Base-by-base conservation (phyloP, 345 rosid genomes). In the Reutealis trisperma region DNA sequence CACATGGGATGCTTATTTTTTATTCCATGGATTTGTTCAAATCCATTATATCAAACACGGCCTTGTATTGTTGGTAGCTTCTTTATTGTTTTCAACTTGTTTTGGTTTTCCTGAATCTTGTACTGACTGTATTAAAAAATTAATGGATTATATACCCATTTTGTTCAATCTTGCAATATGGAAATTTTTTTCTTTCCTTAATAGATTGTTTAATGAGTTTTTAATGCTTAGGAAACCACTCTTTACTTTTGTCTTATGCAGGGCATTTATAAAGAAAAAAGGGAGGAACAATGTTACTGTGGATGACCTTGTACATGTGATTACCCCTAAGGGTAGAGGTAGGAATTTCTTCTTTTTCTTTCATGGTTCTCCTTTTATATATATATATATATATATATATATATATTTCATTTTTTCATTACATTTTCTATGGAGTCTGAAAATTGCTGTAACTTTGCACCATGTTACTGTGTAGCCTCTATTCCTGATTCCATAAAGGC, bases 311-410 rank as follows among this genome's bases (percentile, higher is more conserved):
- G 85, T 92, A 27, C 87, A 89, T 75, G 88, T 86, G 27, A 90
- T 94, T 60, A 90, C 96, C 25, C 94, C 96, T 1, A 89, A 88
- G 85, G 97, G 96, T 81, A 91, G 98, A 91, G 96, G 98, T 91
- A 8, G 25, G 67, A 18, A 10, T 25, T 74, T 51, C 15, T 15
- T 63, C 15, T 47, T 32, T 63, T 22, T 71, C 21, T 45, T 51
- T 16, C 12, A 34, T 37, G 49, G 18, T 73, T 0, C 27, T 32
- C 30, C 19, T 57, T n/a, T 9, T 60, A 15, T 54, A 10, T 52
- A 16, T 13, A 27, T 25, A 14, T 24, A 1, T 27, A n/a, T 57
- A 21, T 27, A 7, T 52, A 34, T 52, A 15, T 13, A 27, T 25
- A 7, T 16, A 1, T 27, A n/a, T 67, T 52, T 34, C 8, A 14